Evolutionary conservation across 148 eudicot genomes (phyloP), one percentile per base, ranked within the genome.

Genomic region (Vaccinium macrocarpon): DNA sequence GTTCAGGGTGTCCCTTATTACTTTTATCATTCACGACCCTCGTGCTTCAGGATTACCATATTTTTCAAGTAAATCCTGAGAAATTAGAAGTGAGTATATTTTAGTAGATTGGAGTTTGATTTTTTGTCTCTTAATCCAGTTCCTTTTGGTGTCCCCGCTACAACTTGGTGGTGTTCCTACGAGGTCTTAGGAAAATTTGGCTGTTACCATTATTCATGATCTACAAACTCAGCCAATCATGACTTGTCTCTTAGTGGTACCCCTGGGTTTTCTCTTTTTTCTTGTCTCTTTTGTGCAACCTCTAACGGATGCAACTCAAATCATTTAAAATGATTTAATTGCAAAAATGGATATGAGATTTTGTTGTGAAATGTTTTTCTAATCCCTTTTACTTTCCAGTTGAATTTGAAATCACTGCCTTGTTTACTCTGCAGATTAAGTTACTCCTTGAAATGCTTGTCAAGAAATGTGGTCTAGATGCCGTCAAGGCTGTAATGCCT

Each of bases 401-500:
- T 82, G 77, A 62, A 59, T 21, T 25, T 48, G 16, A 46, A 81
- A 61, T 51, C 25, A 80, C 19, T 21, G 6, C 27, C 2, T 79
- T 62, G 46, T 73, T 83, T 80, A n/a, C 73, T 52, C 78, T 87
- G 64, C 88, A 97, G 98, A 91, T 95, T 82, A 97, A 94, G 90
- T 86, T 87, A 86, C 90, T 97, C 70, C 89, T 97, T 87, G 99
- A 97, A 19, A 97, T 97, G 98, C 96, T 97, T 25, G 93, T 97
- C 82, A 97, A 90, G 87, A 97, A 94, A 91, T 97, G 99, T 86
- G 99, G 99, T 59, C 80, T 97, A 76, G 98, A 95, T 81, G 96
- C 99, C 74, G 96, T 95, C 73, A 97, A 91, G 89, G 94, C 92
- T 85, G 98, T 97, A 72, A 93, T 95, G 98, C 98, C 99, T 83